Evolutionary conservation across 176 grass and related monocot species (phyloP).

Genomic region (Avena sativa): DNA sequence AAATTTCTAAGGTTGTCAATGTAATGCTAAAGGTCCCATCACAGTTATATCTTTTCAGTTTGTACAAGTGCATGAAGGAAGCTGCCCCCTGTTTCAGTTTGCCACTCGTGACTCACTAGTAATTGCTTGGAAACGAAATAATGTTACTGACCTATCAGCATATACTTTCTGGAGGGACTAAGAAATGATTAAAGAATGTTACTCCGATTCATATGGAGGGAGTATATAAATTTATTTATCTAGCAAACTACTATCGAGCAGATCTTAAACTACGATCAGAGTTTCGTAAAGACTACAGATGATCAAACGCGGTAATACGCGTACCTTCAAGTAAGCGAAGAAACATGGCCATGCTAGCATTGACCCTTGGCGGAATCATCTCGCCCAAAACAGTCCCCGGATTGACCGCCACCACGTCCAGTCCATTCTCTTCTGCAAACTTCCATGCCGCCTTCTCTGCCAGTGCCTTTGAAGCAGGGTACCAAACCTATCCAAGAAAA

Average conservation of each 20-base stretch:
- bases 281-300: not conserved
- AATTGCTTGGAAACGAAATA: not conserved
- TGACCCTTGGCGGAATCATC: slow-evolving; percentile 71
- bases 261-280: no score
- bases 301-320: not conserved
- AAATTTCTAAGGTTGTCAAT: not conserved
- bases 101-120: not conserved
- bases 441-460: slow-evolving; percentile 92
- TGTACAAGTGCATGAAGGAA: not conserved
- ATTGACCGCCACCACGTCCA: slow-evolving; percentile 84
- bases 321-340: slow-evolving; percentile 64
- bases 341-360: slow-evolving; percentile 82
- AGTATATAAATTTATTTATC: not conserved
- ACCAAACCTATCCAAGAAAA: slow-evolving; percentile 70
- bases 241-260: not conserved
- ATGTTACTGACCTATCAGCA: not conserved
- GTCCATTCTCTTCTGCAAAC: slow-evolving; percentile 80
- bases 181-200: not conserved
- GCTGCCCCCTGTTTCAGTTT: not conserved
- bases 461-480: slow-evolving; percentile 82
- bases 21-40: not conserved
- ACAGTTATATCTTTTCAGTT: not conserved
- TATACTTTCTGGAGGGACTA: not conserved
- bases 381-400: slow-evolving; percentile 78
- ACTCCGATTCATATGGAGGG: no score